These are phyloP conservation scores for Dujonia santamariae DNA, from an alignment of 1,139 yeast species.

Conservation along the genomic window DNA sequence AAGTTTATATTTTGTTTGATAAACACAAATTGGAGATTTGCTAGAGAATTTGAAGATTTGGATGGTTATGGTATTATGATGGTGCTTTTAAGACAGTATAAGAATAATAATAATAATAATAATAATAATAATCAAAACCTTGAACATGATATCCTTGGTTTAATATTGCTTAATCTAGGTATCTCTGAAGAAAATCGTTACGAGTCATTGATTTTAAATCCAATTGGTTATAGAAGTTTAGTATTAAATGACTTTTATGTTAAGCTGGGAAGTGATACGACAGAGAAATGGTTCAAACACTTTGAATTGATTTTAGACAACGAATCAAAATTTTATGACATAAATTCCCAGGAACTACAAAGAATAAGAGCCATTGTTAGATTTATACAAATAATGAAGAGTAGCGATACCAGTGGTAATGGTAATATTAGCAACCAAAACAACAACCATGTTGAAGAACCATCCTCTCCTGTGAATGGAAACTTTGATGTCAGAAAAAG, in stretches of 20 bases:
- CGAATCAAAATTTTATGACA: constrained; percentile 46
- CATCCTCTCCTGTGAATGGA: no score
- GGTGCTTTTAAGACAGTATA: constrained; percentile 5
- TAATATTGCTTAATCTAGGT: constrained; percentile 1
- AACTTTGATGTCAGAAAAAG: no score
- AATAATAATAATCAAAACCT: neutral
- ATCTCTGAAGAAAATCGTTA: constrained; percentile 4
- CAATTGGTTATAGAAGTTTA: constrained; percentile 26
- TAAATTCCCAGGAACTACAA: constrained; percentile 49
- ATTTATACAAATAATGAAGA: constrained; percentile 50
- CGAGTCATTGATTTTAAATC: constrained; percentile 30
- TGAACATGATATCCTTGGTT: neutral
- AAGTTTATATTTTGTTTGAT: constrained; percentile 25
- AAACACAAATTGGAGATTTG: constrained; percentile 36
- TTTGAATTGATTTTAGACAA: constrained; percentile 34
- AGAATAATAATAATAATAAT: neutral
- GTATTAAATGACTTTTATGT: constrained; percentile 36
- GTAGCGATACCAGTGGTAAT: no score
- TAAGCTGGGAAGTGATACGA: constrained; percentile 33
- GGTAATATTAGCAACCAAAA: no score
- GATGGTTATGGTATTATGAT: constrained; percentile 40
- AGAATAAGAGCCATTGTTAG: constrained; percentile 54
- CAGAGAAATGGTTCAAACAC: constrained; percentile 53
- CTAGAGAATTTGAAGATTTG: constrained; percentile 41
- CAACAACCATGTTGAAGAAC: no score